A percentile compares a stretch with the other conserved stretches of the same genome.
These are phyloP conservation scores for Epichloe elymi DNA, from an alignment of 2,329 filamentous ascomycete genomes.

Conservation along the genomic window DNA sequence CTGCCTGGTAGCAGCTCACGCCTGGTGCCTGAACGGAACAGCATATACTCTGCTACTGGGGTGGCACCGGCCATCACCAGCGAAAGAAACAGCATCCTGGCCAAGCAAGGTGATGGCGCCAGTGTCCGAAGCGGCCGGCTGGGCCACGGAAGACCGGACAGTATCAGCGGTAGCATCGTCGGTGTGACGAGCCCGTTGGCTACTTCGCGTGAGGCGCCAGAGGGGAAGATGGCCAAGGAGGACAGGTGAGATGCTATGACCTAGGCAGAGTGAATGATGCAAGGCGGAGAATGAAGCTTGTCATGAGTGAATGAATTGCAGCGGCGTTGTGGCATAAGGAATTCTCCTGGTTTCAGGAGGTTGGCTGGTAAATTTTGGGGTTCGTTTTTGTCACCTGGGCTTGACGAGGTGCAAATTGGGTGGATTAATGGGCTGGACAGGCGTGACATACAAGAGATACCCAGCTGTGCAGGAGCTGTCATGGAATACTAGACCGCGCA, in stretches of 20 bases:
- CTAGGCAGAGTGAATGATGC: conserved; percentile 8
- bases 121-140: conserved; percentile 67
- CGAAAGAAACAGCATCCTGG: conserved; percentile 73
- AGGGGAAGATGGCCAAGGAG: conserved; percentile 20
- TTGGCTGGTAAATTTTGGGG: neutral
- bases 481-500: neutral
- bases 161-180: conserved; percentile 63
- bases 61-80: conserved; percentile 51
- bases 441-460: conserved; percentile 5
- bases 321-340: conserved; percentile 1
- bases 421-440: neutral
- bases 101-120: conserved; percentile 55
- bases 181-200: conserved; percentile 48
- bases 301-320: conserved; percentile 1
- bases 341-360: neutral
- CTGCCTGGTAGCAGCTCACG: conserved; percentile 38
- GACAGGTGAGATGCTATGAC: conserved; percentile 15
- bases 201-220: conserved; percentile 36
- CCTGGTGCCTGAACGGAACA: conserved; percentile 50
- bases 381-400: neutral
- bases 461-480: conserved; percentile 5
- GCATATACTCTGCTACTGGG: conserved; percentile 68
- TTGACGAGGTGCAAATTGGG: neutral
- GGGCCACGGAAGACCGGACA: conserved; percentile 70
- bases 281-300: neutral